These are phyloP conservation scores for Astraeus odoratus DNA, from an alignment of 768 basidiomycete species.

Conservation along the genomic window DNA sequence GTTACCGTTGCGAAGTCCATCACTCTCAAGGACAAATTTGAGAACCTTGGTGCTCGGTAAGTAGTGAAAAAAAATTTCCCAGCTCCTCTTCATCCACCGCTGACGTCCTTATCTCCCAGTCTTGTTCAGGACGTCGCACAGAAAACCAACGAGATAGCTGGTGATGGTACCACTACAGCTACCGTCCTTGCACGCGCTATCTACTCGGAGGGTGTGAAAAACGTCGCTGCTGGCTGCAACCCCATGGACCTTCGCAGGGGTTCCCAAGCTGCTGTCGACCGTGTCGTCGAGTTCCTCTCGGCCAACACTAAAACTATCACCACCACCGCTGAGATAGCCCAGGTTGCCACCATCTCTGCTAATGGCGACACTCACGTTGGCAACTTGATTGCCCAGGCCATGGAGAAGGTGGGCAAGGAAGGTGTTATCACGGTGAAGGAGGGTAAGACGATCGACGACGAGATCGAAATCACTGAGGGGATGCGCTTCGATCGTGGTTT, in stretches of 20 bases:
- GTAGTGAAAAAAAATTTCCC: conserved; percentile 17
- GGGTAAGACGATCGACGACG: conserved; percentile 95
- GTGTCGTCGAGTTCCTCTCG: conserved; percentile 87
- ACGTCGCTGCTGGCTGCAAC: conserved; percentile 98
- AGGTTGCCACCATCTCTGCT: conserved; percentile 94
- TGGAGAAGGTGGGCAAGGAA: conserved; percentile 99
- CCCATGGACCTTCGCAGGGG: conserved; percentile 99
- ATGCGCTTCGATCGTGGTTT: conserved; percentile 99
- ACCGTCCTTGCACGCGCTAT: conserved; percentile 96
- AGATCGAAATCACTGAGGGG: conserved; percentile 98
- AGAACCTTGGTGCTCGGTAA: conserved; percentile 96
- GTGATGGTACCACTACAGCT: conserved; percentile 97
- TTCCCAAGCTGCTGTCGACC: conserved; percentile 92
- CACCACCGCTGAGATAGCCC: conserved; percentile 95
- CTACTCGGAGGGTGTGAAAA: conserved; percentile 98
- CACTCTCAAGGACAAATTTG: conserved; percentile 92
- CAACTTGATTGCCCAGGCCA: conserved; percentile 92
- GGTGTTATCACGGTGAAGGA: conserved; percentile 99
- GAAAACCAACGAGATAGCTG: conserved; percentile 95
- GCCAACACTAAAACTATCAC: conserved; percentile 90
- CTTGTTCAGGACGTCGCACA: conserved; percentile 93
- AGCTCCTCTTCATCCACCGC: too few species aligned
- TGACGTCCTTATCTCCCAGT: conserved; percentile 30
- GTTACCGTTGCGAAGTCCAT: conserved; percentile 97
- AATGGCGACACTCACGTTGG: conserved; percentile 84